These are phyloP conservation scores for Quercus lobata DNA, from an alignment of 331 rosid species.

Conservation along the genomic window DNA sequence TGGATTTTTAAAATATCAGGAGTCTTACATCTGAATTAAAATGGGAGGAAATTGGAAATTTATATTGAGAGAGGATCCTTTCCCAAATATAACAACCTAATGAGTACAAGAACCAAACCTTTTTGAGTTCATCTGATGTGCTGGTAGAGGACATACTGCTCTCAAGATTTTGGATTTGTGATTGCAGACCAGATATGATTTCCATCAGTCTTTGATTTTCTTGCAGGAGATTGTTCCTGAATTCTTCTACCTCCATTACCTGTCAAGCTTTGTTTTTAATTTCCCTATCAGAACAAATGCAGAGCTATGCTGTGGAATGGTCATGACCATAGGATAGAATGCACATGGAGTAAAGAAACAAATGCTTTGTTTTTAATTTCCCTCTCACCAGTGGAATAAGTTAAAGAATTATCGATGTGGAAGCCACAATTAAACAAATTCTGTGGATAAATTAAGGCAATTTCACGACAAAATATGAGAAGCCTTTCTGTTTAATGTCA, in stretches of 20 bases:
- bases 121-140: slow-evolving; percentile 38
- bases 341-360: slow-evolving; percentile 18
- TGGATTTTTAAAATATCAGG: too few species aligned
- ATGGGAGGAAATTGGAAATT: too few species aligned
- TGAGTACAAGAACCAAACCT: slow-evolving; percentile 39
- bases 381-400: not conserved
- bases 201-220: slow-evolving; percentile 65
- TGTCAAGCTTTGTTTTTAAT: slow-evolving; percentile 89
- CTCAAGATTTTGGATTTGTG: slow-evolving; percentile 55
- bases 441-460: not conserved
- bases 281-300: slow-evolving; percentile 74
- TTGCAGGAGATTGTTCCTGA: slow-evolving; percentile 48
- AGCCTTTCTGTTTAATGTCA: not conserved
- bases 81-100: too few species aligned
- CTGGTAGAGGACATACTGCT: slow-evolving; percentile 30
- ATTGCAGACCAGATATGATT: slow-evolving; percentile 54
- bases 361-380: not conserved
- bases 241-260: slow-evolving; percentile 77
- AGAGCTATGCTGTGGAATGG: slow-evolving; percentile 19
- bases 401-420: not conserved
- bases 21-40: too few species aligned
- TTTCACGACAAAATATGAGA: not conserved
- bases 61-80: too few species aligned
- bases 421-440: not conserved
- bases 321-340: slow-evolving; percentile 27